Evolutionary conservation across 305 asterid genomes (phyloP), one percentile per base, ranked within the genome.

Genomic region (Solanum aculeatissimum): DNA sequence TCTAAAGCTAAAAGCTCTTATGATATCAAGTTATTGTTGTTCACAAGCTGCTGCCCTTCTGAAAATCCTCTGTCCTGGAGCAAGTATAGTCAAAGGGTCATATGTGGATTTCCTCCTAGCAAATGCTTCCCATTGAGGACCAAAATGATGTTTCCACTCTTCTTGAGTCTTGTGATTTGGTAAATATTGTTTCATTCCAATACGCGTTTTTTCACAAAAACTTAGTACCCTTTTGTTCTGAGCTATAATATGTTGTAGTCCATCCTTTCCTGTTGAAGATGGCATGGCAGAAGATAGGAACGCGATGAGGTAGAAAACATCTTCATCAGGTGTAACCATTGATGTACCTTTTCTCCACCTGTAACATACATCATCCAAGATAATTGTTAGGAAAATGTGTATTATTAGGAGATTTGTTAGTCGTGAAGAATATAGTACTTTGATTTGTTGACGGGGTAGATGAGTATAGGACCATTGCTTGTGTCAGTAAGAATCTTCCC

Each of bases 61-160:
- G 88, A 97, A 97, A 89, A 97, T 95, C 83, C 92, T 86, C 69
- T 95, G 99, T 27, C 98, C 98, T 7, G 98, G 99, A 86, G 98
- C 97, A 84, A 97, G 91, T 83, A 95, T 92, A 23, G 95, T 94
- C 40, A 94, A 84, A 57, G 99, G 98, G 47, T 97, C 99, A 71
- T 95, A 95, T 80, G 84, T 84, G 77, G 86, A 78, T 87, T 97
- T 97, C 88, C 97, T 94, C 85, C 84, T 72, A n/a, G 79, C 81
- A 88, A 95, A 95, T 75, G 60, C 88, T 82, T 92, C 93, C 98
- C 99, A 97, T 14, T 88, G 87, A 27, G 85, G 32, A 29, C 99
- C 99, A 55, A 94, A 97, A 86, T 97, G 99, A 79, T 89, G 86
- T 86, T 87, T 91, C 98, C 98, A 97, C 72, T 95, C 98, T 83